These are phyloP conservation scores for Arthroderma uncinatum DNA, from an alignment of 2,329 filamentous ascomycete species.

Conservation along the genomic window DNA sequence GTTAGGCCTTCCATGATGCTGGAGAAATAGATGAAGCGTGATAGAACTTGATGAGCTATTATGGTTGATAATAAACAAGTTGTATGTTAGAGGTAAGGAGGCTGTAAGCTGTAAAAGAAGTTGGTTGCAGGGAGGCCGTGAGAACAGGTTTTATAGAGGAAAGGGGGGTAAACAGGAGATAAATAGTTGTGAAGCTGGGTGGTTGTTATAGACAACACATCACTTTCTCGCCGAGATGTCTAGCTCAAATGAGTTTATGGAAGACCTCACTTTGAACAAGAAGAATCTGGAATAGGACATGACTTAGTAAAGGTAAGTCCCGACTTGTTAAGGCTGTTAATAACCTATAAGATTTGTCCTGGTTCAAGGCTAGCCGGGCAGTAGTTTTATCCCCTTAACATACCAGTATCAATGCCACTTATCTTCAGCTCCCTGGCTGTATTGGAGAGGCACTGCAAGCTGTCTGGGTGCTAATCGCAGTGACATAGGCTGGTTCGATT, in stretches of 20 bases:
- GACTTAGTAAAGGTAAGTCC: background rate
- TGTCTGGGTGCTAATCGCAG: no score
- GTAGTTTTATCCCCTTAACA: no score
- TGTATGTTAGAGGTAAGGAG: background rate
- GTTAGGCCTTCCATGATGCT: constrained; percentile 15
- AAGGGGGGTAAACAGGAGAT: background rate
- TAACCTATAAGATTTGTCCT: background rate
- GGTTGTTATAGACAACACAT: background rate
- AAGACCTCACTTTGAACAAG: background rate
- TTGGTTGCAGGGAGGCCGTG: background rate
- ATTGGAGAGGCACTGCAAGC: no score
- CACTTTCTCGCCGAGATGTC: background rate
- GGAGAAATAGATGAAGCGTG: background rate
- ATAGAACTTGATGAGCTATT: background rate
- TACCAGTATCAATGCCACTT: no score
- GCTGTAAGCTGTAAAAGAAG: background rate
- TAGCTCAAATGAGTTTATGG: background rate
- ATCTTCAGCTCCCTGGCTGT: no score
- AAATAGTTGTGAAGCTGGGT: background rate
- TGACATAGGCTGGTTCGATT: no score
- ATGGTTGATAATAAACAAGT: background rate
- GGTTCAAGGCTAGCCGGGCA: no score
- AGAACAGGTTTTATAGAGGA: background rate
- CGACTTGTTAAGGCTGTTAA: background rate
- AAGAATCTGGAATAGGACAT: background rate